These are phyloP conservation scores for Acorus gramineus DNA, from an alignment of 106 monocot genomes.

Conservation along the genomic window DNA sequence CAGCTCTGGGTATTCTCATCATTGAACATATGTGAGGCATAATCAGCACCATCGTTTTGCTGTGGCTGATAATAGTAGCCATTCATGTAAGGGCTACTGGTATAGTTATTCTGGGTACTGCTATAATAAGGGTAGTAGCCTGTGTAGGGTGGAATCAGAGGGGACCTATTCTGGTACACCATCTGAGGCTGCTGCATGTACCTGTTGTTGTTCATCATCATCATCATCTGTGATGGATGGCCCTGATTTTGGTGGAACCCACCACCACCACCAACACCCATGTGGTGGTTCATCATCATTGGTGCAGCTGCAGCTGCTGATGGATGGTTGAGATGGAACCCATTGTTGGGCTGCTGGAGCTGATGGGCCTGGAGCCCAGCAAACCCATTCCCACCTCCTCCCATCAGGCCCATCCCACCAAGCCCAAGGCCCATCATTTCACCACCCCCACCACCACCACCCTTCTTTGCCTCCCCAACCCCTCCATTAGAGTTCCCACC, in stretches of 20 bases:
- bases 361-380: not conserved
- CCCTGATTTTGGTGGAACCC: slow-evolving; percentile 4
- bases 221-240: slow-evolving; percentile 29
- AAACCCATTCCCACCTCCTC: not conserved
- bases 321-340: slow-evolving; percentile 3
- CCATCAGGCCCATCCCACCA: not conserved
- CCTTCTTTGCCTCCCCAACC: not conserved
- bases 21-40: slow-evolving; percentile 64
- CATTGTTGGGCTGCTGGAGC: not conserved
- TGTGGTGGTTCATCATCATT: slow-evolving; percentile 35
- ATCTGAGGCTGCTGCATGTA: slow-evolving; percentile 52
- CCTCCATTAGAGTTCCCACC: not conserved
- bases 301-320: slow-evolving; percentile 10
- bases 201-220: slow-evolving; percentile 30
- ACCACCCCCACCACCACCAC: not conserved
- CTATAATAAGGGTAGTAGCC: slow-evolving; percentile 27
- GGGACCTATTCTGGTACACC: slow-evolving; percentile 53
- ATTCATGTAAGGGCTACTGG: slow-evolving; percentile 11
- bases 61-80: slow-evolving; percentile 9
- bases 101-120: slow-evolving; percentile 10
- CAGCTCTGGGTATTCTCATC: slow-evolving; percentile 82
- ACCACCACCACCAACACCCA: not conserved
- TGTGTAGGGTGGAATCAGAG: slow-evolving; percentile 60
- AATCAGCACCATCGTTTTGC: slow-evolving; percentile 10
- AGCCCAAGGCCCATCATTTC: slow-evolving; percentile 4